phyloP scores from a whole-genome alignment of 1,139 yeast species.

The Pneumocystis murina region DNA sequence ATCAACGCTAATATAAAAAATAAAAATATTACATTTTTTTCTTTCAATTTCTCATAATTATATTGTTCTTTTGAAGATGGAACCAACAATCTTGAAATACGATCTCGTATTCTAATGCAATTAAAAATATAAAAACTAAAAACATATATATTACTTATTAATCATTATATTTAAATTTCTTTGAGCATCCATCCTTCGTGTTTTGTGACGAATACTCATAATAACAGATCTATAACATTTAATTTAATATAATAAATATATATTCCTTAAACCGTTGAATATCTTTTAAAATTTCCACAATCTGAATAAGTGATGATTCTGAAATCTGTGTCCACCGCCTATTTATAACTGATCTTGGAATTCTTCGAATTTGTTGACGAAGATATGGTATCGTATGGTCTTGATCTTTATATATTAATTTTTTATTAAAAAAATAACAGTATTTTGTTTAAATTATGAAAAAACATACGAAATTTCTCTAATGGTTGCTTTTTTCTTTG shows the following conservation, averaged over 20 bases:
- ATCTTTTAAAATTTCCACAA: not conserved
- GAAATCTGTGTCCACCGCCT: not conserved
- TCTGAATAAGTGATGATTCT: not conserved
- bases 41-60: not conserved
- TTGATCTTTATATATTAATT: not conserved
- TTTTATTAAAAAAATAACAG: not conserved
- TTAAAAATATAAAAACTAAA: not conserved
- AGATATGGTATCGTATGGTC: not conserved
- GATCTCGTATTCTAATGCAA: not conserved
- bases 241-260: not conserved
- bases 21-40: not conserved
- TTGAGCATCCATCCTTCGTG: not conserved
- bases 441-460: not conserved
- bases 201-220: not conserved
- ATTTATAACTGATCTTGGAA: not conserved
- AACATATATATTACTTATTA: not conserved
- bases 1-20: not conserved
- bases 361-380: not conserved
- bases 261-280: not conserved
- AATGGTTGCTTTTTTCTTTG: not conserved
- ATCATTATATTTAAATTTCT: not conserved
- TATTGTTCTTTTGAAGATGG: not conserved
- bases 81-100: not conserved
- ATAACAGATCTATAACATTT: not conserved
- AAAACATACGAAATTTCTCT: not conserved